Percentiles rank a stretch among this genome's conserved stretches.
phyloP scores from a whole-genome alignment of 305 asterid species.

The Fraxinus xanthoxyloides region DNA sequence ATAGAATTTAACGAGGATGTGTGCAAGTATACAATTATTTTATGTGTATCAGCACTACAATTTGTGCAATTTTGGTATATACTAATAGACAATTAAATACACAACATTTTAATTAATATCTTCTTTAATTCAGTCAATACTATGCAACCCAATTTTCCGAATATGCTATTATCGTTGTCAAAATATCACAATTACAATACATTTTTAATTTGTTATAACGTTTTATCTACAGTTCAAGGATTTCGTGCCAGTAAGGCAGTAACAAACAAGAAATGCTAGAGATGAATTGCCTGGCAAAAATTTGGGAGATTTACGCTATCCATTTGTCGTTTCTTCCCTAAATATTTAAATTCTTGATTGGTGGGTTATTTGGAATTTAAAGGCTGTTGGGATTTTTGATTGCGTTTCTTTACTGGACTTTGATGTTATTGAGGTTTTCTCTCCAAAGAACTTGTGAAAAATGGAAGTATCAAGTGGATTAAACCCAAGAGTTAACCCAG shows the following conservation, averaged over 20 bases:
- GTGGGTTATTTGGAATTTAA: slow-evolving; percentile 7
- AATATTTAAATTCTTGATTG: background rate
- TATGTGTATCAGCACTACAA: background rate
- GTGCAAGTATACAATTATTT: background rate
- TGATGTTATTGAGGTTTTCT: slow-evolving; percentile 1
- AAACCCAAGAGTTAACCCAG: slow-evolving; percentile 49
- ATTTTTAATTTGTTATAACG: background rate
- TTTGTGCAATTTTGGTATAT: background rate
- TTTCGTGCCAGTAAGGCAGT: background rate
- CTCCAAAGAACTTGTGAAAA: slow-evolving; percentile 7
- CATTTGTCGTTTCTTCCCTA: background rate
- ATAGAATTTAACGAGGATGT: background rate
- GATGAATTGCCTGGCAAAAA: background rate
- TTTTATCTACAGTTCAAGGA: background rate
- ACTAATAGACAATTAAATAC: background rate
- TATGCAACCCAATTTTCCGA: background rate
- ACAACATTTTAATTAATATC: too few relatives aligned
- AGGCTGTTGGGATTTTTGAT: slow-evolving; percentile 8
- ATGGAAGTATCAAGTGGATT: slow-evolving; percentile 59
- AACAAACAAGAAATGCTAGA: background rate
- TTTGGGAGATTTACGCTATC: background rate
- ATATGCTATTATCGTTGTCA: background rate
- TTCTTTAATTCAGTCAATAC: background rate
- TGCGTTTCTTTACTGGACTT: slow-evolving; percentile 8
- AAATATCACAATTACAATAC: background rate